Evolutionary conservation across 1,139 yeast genomes (phyloP).

Genomic region (Debaryomyces sp.): DNA sequence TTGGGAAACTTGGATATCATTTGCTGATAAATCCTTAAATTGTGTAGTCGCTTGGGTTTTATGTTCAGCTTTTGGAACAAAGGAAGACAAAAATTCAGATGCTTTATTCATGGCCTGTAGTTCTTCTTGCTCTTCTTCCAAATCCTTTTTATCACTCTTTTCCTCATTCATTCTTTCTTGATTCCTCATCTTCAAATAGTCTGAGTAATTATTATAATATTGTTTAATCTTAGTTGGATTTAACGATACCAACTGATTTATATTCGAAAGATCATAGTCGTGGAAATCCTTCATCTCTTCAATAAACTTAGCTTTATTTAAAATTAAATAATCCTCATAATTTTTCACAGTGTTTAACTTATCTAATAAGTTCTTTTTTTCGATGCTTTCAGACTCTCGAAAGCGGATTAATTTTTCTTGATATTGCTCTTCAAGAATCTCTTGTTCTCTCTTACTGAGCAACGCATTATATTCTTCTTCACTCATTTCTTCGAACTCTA

Average conservation of each 20-base stretch:
- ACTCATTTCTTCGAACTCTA: conserved; percentile 29
- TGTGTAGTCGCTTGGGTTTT: not conserved
- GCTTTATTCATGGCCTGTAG: not conserved
- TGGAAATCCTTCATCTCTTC: conserved; percentile 31
- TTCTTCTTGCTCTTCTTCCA: conserved; percentile 22
- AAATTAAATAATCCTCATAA: conserved; percentile 39
- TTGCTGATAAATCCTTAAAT: not conserved
- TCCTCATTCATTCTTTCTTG: conserved; percentile 38
- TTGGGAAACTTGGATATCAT: conserved; percentile 12
- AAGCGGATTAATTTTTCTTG: conserved; percentile 18
- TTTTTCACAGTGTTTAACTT: conserved; percentile 21
- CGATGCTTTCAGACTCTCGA: conserved; percentile 20
- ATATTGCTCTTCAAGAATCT: conserved; percentile 24
- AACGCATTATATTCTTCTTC: conserved; percentile 39
- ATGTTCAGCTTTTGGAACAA: conserved; percentile 1
- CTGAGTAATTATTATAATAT: conserved; percentile 41
- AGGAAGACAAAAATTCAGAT: conserved; percentile 1
- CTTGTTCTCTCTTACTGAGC: conserved; percentile 19
- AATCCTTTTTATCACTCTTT: conserved; percentile 31
- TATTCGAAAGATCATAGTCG: conserved; percentile 17
- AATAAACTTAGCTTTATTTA: conserved; percentile 37
- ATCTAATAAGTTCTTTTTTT: conserved; percentile 18
- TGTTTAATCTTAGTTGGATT: conserved; percentile 12
- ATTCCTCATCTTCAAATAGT: conserved; percentile 38
- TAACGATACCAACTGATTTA: not conserved